Conservation (phyloP, 2,329 filamentous ascomycete species). For the Nothomitra cinnamomea region DNA sequence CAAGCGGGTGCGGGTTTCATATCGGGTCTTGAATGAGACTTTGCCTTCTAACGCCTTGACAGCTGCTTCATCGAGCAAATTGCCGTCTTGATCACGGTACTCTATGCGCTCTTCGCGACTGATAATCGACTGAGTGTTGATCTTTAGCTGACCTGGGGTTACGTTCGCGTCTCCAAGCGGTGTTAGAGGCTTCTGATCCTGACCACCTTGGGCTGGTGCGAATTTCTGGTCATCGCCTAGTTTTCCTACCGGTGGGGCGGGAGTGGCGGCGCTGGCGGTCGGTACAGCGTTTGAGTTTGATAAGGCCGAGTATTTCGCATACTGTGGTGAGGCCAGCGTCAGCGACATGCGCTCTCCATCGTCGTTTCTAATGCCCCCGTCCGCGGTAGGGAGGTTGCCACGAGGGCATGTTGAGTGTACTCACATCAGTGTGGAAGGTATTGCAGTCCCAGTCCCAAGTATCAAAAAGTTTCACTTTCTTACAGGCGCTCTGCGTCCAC, state of each 20-base stretch:
- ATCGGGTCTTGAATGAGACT: slow-evolving; percentile 87
- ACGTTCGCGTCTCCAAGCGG: slow-evolving; percentile 17
- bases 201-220: neutral
- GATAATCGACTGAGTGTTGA: slow-evolving; percentile 16
- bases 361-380: neutral
- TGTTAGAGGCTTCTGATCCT: slow-evolving; percentile 4
- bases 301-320: slow-evolving; percentile 10
- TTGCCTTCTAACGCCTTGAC: slow-evolving; percentile 77
- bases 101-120: slow-evolving; percentile 68
- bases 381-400: slow-evolving; percentile 2
- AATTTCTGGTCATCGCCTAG: neutral
- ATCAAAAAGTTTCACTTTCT: slow-evolving; percentile 67
- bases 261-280: slow-evolving; percentile 7
- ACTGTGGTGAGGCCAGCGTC: slow-evolving; percentile 6
- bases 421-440: slow-evolving; percentile 73
- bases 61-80: slow-evolving; percentile 67
- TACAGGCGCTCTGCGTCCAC: slow-evolving; percentile 84
- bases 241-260: neutral
- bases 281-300: neutral
- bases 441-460: slow-evolving; percentile 99
- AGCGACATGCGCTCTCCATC: slow-evolving; percentile 2
- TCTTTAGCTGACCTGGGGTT: slow-evolving; percentile 17
- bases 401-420: slow-evolving; percentile 23
- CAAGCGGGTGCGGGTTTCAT: slow-evolving; percentile 82
- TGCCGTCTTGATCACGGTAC: slow-evolving; percentile 89